Conservation (phyloP, 768 basidiomycete genomes). For the Pisolithus microcarpus region DNA sequence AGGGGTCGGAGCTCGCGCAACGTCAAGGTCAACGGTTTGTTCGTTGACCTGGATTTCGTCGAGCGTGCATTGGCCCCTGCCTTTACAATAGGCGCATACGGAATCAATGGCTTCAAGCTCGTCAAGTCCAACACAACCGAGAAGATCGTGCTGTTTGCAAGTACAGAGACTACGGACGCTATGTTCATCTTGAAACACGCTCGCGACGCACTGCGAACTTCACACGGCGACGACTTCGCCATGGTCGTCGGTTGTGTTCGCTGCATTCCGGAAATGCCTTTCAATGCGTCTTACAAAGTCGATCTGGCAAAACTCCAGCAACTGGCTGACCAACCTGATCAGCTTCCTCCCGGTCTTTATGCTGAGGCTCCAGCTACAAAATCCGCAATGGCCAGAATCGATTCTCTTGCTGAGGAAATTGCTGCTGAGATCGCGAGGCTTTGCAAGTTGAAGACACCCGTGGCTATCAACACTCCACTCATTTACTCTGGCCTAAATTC, state of each 20-base stretch:
- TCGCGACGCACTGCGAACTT: conserved; percentile 14
- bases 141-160: conserved; percentile 22
- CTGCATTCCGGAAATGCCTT: conserved; percentile 21
- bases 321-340: conserved; percentile 12
- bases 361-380: conserved; percentile 4
- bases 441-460: conserved; percentile 19
- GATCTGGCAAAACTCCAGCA: conserved; percentile 23
- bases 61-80: conserved; percentile 20
- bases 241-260: conserved; percentile 20
- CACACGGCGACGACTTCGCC: conserved; percentile 13
- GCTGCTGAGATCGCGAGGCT: conserved; percentile 27
- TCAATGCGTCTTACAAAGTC: conserved; percentile 26
- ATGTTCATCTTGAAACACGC: conserved; percentile 17
- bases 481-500: conserved; percentile 28
- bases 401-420: conserved; percentile 26
- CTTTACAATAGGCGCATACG: conserved; percentile 14
- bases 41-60: conserved; percentile 23
- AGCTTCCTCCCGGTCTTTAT: conserved; percentile 12
- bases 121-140: conserved; percentile 20
- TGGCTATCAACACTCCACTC: conserved; percentile 27
- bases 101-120: conserved; percentile 20
- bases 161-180: conserved; percentile 12
- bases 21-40: conserved; percentile 24
- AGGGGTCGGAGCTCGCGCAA: conserved; percentile 24
- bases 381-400: conserved; percentile 8